Percentiles rank a stretch among this genome's conserved stretches.
Evolutionary conservation across 1,139 yeast species (phyloP).

Genomic region (Blastobotrys apis): DNA sequence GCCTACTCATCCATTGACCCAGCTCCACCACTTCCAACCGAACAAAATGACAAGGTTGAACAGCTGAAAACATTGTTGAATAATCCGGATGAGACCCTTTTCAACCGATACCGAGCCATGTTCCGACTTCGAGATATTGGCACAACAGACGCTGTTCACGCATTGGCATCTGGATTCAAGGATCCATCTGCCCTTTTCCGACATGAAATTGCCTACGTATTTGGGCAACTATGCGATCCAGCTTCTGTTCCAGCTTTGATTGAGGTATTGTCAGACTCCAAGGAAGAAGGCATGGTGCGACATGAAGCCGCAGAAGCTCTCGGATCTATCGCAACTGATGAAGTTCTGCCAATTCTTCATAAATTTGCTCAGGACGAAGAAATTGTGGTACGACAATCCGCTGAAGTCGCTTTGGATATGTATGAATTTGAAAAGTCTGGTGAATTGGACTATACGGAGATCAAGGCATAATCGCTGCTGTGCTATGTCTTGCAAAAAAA

Average conservation of each 20-base stretch:
- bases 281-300: constrained; percentile 97
- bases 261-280: constrained; percentile 67
- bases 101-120: constrained; percentile 97
- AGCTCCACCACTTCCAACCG: constrained; percentile 85
- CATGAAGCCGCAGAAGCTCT: constrained; percentile 99
- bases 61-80: constrained; percentile 66
- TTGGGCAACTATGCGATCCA: constrained; percentile 95
- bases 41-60: constrained; percentile 45
- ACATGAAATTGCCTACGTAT: constrained; percentile 97
- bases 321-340: constrained; percentile 96
- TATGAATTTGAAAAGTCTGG: constrained; percentile 89
- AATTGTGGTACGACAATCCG: constrained; percentile 90
- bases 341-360: constrained; percentile 82
- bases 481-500: too few relatives aligned
- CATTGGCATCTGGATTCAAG: constrained; percentile 82
- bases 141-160: constrained; percentile 85
- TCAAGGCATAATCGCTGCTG: constrained; percentile 9
- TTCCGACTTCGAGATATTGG: constrained; percentile 95
- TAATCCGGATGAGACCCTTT: constrained; percentile 72
- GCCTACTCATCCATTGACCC: constrained; percentile 90
- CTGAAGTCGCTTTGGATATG: constrained; percentile 96
- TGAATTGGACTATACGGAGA: constrained; percentile 72
- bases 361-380: constrained; percentile 76
- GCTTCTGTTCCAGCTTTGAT: constrained; percentile 85
- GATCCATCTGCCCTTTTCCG: constrained; percentile 92